These are phyloP conservation scores for Pichia sp. DNA, from an alignment of 1,139 yeast genomes.

Conservation along the genomic window DNA sequence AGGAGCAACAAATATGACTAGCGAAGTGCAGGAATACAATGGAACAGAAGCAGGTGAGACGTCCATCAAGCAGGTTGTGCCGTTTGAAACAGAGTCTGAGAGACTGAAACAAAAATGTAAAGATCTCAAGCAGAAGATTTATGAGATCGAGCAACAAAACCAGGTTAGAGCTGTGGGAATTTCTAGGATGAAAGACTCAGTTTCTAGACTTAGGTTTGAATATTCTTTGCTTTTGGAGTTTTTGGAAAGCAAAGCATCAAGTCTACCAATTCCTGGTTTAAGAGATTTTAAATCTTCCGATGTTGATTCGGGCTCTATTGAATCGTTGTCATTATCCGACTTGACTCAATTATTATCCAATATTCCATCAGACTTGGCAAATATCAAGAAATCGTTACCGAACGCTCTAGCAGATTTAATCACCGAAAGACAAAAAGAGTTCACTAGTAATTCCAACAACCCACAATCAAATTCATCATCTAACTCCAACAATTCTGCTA, in stretches of 20 bases:
- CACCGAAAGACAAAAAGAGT: conserved; percentile 10
- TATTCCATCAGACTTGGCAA: conserved; percentile 5
- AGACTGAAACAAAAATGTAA: conserved; percentile 53
- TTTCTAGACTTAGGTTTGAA: conserved; percentile 75
- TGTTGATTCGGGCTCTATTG: conserved; percentile 20
- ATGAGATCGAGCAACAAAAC: conserved; percentile 71
- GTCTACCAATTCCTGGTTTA: conserved; percentile 18
- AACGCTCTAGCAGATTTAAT: conserved; percentile 10
- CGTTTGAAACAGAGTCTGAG: conserved; percentile 20
- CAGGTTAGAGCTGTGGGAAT: conserved; percentile 73
- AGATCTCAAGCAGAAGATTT: conserved; percentile 64
- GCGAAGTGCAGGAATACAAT: not conserved
- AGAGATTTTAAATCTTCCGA: conserved; percentile 16
- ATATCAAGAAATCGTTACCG: conserved; percentile 6
- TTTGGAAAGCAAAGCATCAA: conserved; percentile 49
- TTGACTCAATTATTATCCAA: conserved; percentile 14
- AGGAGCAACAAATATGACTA: no score
- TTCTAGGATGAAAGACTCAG: conserved; percentile 66
- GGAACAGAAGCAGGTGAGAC: not conserved
- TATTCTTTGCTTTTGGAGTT: conserved; percentile 74
- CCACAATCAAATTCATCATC: not conserved
- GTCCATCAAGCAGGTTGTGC: conserved; percentile 9
- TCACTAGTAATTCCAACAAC: not conserved
- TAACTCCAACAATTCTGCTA: not conserved
- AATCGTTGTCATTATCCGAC: conserved; percentile 20